Base-by-base conservation (phyloP, 176 grass and related monocot genomes). In the Cymbopogon citratus region DNA sequence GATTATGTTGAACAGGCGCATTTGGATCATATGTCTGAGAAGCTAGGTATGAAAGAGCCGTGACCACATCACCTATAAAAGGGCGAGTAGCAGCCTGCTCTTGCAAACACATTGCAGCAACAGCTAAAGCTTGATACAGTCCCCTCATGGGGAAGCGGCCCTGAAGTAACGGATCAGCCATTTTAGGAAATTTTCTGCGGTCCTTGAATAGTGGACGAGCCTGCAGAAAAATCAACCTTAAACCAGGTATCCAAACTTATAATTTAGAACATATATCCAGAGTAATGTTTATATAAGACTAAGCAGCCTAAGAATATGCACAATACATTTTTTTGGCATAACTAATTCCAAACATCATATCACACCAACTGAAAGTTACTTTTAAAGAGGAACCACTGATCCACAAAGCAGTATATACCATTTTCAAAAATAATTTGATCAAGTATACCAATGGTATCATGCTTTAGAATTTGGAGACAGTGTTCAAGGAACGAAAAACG, bases 91-190 rank as follows among this genome's bases (percentile, higher is more conserved):
- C 83, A 78, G 93, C 89, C 87, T 99, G 97, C 83, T 99, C 93
- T 66, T 99, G 97, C 71, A 99, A 93, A 91, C 97, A 96, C 97
- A 99, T 99, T 51, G 97, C 97, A 23, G 97, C 97, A 88, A 99
- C 89, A 27, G 93, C 97, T 66, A 99, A 75, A 71, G 97, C 97
- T 77, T 99, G 97, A 83, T 99, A 99, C 45, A 99, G 77, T 29
- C 97, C 93, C 69, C 93, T 89, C 93, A 90, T 96, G 24, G 97
- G 97, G 80, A 90, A 99, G 36, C 75, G 70, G 15, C 87, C 89
- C 49, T 90, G 87, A 40, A 99, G 89, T 36, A 86, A 80, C 10
- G 97, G 97, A 84, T 99, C 97, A 41, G 91, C 97, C 93, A 99
- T 99, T 87, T 91, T 95, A 59, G 91, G 87, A 75, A 99, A 99